These are phyloP conservation scores for Aspergillus vadensis DNA, from an alignment of 2,329 filamentous ascomycete genomes.

Conservation along the genomic window DNA sequence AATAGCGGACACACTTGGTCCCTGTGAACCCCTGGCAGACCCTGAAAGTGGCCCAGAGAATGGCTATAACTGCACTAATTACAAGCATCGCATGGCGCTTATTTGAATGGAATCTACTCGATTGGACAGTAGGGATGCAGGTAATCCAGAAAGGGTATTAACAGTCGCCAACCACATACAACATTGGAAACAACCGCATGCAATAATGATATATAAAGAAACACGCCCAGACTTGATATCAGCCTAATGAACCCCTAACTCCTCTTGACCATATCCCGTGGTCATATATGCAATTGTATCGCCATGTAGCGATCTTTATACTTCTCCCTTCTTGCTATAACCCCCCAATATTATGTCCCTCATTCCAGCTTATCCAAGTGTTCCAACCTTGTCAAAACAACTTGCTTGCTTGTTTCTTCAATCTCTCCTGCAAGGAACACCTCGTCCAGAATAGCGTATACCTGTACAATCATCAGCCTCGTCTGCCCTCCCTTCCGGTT, in stretches of 20 bases:
- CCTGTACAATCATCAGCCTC: constrained; percentile 49
- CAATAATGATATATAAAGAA: constrained; percentile 9
- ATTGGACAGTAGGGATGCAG: neutral
- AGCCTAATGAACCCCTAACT: constrained; percentile 22
- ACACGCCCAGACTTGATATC: constrained; percentile 6
- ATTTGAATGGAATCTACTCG: neutral
- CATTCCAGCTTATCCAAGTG: constrained; percentile 96
- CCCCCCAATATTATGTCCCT: constrained; percentile 21
- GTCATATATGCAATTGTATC: constrained; percentile 23
- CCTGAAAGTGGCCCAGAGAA: neutral
- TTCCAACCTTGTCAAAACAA: constrained; percentile 88
- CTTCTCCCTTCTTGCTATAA: neutral
- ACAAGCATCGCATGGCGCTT: neutral
- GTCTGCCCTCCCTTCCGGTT: neutral
- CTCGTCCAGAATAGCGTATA: constrained; percentile 97
- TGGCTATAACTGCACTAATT: neutral
- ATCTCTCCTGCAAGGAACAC: constrained; percentile 98
- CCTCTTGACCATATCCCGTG: constrained; percentile 22
- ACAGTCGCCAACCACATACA: constrained; percentile 1
- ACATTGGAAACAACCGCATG: neutral
- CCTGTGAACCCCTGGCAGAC: neutral
- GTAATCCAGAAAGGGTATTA: constrained; percentile 9
- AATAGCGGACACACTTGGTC: neutral
- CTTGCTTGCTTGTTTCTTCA: constrained; percentile 98
- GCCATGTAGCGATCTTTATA: neutral